phyloP scores from a whole-genome alignment of 2,329 filamentous ascomycete species.

The Aureobasidium zeae region DNA sequence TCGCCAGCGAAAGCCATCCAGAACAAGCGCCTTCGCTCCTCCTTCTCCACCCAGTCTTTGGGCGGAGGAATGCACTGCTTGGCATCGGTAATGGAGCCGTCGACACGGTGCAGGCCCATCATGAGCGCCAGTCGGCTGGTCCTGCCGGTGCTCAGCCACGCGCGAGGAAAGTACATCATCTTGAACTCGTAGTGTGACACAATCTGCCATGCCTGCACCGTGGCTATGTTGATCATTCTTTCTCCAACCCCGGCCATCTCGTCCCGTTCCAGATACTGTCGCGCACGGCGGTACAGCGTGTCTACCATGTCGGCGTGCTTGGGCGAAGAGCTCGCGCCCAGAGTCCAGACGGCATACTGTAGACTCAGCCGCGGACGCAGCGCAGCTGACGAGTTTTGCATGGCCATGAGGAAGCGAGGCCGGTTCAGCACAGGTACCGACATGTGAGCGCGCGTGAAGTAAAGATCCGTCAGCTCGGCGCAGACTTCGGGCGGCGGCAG shows the following conservation, averaged over 20 bases:
- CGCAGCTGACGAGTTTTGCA: conserved; percentile 70
- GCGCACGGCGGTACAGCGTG: conserved; percentile 78
- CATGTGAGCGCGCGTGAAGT: conserved; percentile 82
- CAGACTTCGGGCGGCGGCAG: conserved; percentile 70
- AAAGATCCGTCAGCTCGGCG: conserved; percentile 81
- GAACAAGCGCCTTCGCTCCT: conserved; percentile 84
- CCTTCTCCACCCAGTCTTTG: conserved; percentile 86
- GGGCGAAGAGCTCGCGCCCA: conserved; percentile 76
- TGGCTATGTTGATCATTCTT: conserved; percentile 72
- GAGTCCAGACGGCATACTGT: conserved; percentile 92
- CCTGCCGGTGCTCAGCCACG: conserved; percentile 85
- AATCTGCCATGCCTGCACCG: conserved; percentile 76
- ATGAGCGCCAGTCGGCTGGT: conserved; percentile 76
- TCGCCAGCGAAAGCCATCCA: conserved; percentile 92
- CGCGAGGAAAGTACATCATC: conserved; percentile 92
- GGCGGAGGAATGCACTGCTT: conserved; percentile 84
- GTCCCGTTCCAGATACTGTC: conserved; percentile 83
- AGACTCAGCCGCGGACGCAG: conserved; percentile 80
- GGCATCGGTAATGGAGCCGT: conserved; percentile 73
- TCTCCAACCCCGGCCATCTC: conserved; percentile 91
- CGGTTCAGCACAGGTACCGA: conserved; percentile 83
- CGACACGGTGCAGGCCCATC: conserved; percentile 84
- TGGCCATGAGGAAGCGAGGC: conserved; percentile 74
- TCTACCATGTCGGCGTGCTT: conserved; percentile 73
- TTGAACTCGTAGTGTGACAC: conserved; percentile 86